These are phyloP conservation scores for Eimeria falciformis DNA, from an alignment of 169 alveolate species.

Conservation along the genomic window DNA sequence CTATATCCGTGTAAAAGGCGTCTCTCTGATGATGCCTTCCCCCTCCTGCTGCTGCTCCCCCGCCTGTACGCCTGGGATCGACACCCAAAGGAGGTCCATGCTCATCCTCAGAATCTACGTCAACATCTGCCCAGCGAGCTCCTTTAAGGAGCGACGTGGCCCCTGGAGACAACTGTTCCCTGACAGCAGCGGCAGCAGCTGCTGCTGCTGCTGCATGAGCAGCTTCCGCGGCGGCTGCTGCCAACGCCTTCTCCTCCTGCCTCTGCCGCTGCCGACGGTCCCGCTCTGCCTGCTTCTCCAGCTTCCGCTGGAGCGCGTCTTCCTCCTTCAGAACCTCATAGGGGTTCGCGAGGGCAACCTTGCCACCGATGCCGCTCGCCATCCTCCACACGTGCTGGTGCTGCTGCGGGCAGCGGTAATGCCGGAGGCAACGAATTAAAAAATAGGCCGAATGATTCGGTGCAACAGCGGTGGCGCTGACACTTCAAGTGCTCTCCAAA, in stretches of 20 bases:
- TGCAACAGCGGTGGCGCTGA: too few species aligned
- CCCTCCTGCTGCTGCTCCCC: too few species aligned
- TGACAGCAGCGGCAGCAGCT: conserved; percentile 59
- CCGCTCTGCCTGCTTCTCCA: conserved; percentile 57
- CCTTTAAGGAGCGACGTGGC: conserved; percentile 54
- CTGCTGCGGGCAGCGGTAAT: too few species aligned
- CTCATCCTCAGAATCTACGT: conserved; percentile 57
- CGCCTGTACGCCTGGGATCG: background rate
- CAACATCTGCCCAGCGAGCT: conserved; percentile 70
- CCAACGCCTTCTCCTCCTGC: conserved; percentile 45
- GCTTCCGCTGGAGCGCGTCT: conserved; percentile 61
- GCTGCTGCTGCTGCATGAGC: conserved; percentile 61
- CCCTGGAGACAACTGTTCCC: conserved; percentile 55
- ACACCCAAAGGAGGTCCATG: background rate
- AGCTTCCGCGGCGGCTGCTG: conserved; percentile 51
- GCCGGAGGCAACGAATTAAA: too few species aligned
- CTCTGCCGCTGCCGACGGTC: conserved; percentile 50
- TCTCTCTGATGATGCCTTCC: conserved; percentile 57
- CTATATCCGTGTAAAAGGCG: conserved; percentile 62
- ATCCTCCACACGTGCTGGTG: conserved; percentile 10
- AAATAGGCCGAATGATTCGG: too few species aligned
- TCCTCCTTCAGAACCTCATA: conserved; percentile 65
- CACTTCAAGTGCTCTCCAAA: too few species aligned
- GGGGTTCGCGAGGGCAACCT: conserved; percentile 66
- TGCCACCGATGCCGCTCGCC: conserved; percentile 71